Conservation (phyloP, 495 filamentous ascomycete genomes). For the Geoglossum glabrum region DNA sequence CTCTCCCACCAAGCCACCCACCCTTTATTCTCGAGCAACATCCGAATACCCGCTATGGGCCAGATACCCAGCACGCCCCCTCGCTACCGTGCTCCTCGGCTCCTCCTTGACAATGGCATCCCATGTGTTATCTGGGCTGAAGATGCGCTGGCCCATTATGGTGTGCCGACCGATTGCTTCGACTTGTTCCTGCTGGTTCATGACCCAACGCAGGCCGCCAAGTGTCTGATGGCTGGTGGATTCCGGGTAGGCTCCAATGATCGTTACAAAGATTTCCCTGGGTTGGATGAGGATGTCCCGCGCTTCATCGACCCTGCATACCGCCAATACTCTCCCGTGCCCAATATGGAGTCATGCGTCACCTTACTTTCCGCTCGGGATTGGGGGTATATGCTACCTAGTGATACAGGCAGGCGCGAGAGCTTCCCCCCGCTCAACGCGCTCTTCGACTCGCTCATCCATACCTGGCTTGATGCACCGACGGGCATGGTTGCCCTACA, state of each 20-base stretch:
- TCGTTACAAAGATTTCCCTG: not conserved
- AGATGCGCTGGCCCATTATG: not conserved
- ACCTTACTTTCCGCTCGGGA: not conserved
- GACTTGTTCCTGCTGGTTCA: not conserved
- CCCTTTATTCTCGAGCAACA: not conserved
- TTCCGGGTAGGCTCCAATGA: not conserved
- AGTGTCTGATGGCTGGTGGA: not conserved
- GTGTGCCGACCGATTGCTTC: not conserved
- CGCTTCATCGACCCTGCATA: not conserved
- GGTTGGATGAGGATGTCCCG: not conserved
- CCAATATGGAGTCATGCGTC: not conserved
- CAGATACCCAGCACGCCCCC: not conserved
- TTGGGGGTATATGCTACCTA: not conserved
- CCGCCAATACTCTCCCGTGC: not conserved
- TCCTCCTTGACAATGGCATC: not conserved
- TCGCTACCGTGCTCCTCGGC: not conserved
- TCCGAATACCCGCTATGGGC: not conserved
- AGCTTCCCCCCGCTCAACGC: not conserved
- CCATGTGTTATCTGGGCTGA: not conserved
- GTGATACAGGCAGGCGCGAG: not conserved
- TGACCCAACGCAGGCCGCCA: not conserved
- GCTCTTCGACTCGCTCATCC: not conserved
- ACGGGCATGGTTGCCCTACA: no score
- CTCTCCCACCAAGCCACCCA: no score
- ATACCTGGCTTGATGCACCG: no score